Conservation (phyloP, 2,329 filamentous ascomycete genomes). For the Hansfordia pulvinata region DNA sequence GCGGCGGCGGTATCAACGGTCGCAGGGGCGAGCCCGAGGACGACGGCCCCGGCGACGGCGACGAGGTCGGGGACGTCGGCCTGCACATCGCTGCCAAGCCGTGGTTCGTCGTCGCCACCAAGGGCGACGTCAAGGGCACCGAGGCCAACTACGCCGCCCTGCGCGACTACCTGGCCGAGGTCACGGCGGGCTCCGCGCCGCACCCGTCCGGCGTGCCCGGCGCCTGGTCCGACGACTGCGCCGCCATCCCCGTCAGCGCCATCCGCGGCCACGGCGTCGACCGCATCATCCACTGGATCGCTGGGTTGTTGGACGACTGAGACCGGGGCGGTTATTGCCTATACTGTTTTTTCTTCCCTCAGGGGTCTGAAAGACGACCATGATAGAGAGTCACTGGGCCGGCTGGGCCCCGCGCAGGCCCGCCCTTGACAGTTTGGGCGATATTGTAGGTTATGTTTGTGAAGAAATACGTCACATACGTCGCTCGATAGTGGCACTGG, state of each 20-base stretch:
- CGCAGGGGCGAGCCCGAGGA: conserved; percentile 2
- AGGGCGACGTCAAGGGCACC: conserved; percentile 72
- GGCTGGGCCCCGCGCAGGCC: no score
- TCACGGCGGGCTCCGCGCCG: conserved; percentile 45
- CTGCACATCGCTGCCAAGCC: conserved; percentile 84
- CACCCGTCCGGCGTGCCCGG: conserved; percentile 59
- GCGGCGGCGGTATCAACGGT: conserved; percentile 5
- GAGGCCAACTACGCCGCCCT: conserved; percentile 62
- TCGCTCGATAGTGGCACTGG: no score
- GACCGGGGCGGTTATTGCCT: conserved; percentile 1
- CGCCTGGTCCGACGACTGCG: conserved; percentile 46
- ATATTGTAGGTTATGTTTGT: no score
- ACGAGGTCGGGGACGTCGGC: conserved; percentile 18
- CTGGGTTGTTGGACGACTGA: conserved; percentile 47
- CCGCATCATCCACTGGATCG: conserved; percentile 57
- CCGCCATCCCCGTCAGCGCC: conserved; percentile 76
- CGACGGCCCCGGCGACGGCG: conserved; percentile 5
- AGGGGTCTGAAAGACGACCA: no score
- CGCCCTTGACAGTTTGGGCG: no score
- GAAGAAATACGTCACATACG: no score
- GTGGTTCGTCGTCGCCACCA: conserved; percentile 93
- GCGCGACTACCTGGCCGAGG: conserved; percentile 53
- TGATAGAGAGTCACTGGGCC: no score
- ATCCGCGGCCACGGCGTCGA: conserved; percentile 78
- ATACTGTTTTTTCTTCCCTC: no score